These are phyloP conservation scores for Blastocladiella emersonii DNA, from an alignment of 371 early-diverging fungal genomes.

Conservation along the genomic window DNA sequence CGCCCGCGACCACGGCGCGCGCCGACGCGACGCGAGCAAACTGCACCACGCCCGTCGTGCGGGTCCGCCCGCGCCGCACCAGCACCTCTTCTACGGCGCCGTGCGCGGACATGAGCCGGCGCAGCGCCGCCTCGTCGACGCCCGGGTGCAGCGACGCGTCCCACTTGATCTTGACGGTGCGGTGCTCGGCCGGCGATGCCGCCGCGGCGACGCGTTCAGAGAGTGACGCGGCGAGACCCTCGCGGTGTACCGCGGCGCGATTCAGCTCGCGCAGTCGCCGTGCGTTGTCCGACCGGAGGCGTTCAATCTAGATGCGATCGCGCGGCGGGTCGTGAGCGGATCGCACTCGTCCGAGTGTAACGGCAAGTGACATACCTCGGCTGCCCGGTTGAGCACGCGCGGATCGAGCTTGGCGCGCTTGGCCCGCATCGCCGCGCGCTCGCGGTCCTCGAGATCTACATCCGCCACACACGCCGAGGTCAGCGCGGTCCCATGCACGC, in stretches of 20 bases:
- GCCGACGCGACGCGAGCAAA: no score
- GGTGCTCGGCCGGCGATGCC: neutral
- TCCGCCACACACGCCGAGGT: no score
- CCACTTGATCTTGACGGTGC: neutral
- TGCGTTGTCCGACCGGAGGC: slow-evolving; percentile 4
- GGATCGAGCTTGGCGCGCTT: neutral
- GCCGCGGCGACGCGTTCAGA: neutral
- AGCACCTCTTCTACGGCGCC: neutral
- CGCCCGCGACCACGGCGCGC: no score
- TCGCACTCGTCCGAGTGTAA: neutral
- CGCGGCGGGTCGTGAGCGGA: neutral
- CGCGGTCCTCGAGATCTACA: neutral
- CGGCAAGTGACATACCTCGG: neutral
- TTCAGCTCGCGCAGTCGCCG: slow-evolving; percentile 1
- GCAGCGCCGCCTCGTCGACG: neutral
- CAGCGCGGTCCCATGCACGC: neutral
- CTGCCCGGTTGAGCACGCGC: neutral
- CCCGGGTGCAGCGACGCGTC: no score
- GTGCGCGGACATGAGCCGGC: neutral
- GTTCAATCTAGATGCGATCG: neutral
- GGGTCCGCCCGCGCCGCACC: neutral
- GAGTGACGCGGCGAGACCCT: no score
- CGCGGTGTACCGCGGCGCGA: neutral
- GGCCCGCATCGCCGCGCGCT: neutral
- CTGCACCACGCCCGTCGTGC: no score